Evolutionary conservation across 768 basidiomycete genomes (phyloP).

Genomic region (Tephrocybe sp.): DNA sequence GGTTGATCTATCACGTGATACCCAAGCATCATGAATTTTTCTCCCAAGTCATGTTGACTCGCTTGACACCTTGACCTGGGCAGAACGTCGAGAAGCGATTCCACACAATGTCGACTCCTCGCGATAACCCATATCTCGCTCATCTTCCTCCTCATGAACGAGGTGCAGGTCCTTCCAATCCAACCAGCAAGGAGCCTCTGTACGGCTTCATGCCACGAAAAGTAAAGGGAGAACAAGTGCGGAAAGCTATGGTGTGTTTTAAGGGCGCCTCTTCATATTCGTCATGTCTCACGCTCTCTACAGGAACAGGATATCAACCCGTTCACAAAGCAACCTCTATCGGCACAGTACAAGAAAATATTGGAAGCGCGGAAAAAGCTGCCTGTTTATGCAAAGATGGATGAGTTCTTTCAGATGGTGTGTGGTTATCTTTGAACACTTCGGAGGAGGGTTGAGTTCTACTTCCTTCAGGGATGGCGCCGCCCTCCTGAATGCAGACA

Average conservation of each 20-base stretch:
- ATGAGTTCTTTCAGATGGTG: constrained; percentile 88
- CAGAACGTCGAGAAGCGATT: background rate
- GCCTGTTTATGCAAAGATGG: constrained; percentile 91
- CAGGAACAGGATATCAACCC: constrained; percentile 85
- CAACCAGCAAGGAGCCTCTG: constrained; percentile 53
- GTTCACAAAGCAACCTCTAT: constrained; percentile 81
- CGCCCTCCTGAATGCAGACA: constrained; percentile 26
- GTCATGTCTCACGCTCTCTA: constrained; percentile 7
- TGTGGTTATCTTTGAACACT: constrained; percentile 33
- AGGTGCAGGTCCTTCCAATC: constrained; percentile 24
- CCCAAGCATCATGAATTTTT: background rate
- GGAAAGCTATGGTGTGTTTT: constrained; percentile 64
- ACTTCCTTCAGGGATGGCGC: constrained; percentile 40
- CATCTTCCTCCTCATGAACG: constrained; percentile 37
- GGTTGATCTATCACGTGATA: background rate
- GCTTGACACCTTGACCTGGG: background rate
- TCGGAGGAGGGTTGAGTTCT: constrained; percentile 45
- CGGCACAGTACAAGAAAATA: constrained; percentile 83
- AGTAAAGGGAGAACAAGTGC: constrained; percentile 65
- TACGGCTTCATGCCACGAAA: constrained; percentile 73
- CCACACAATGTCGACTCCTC: constrained; percentile 6
- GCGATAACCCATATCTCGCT: constrained; percentile 58
- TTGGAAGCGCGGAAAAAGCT: constrained; percentile 82
- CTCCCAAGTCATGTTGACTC: background rate
- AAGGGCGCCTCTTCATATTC: background rate